phyloP scores from a whole-genome alignment of 1,139 yeast genomes.

The Diutina scorzettiae region DNA sequence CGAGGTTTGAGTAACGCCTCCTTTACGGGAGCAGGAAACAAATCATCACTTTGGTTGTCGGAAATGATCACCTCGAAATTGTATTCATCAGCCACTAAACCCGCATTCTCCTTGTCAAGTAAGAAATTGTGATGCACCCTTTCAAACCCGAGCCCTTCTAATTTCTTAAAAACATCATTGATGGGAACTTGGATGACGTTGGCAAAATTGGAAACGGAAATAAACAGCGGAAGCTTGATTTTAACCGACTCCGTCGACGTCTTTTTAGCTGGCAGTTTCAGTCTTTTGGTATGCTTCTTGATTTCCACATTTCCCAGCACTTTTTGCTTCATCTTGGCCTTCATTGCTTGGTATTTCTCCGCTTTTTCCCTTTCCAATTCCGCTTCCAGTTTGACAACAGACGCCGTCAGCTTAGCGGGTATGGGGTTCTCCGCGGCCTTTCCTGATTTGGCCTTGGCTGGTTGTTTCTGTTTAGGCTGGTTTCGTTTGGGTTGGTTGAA shows the following conservation, averaged over 20 bases:
- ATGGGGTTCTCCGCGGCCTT: too few relatives aligned
- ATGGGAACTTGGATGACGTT: conserved; percentile 57
- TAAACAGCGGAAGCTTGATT: conserved; percentile 57
- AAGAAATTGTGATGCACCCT: conserved; percentile 68
- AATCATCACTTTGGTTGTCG: conserved; percentile 51
- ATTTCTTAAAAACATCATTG: conserved; percentile 42
- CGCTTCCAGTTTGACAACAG: neutral
- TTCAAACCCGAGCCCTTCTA: conserved; percentile 65
- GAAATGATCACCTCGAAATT: conserved; percentile 58
- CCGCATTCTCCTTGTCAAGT: conserved; percentile 75
- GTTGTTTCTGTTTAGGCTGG: neutral
- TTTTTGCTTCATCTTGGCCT: conserved; percentile 4
- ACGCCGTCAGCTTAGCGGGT: neutral
- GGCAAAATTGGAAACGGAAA: conserved; percentile 67
- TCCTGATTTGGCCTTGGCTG: too few relatives aligned
- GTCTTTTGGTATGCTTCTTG: neutral
- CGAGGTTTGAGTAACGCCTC: conserved; percentile 42
- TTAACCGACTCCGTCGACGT: conserved; percentile 11
- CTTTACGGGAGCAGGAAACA: conserved; percentile 30
- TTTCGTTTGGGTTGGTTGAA: neutral
- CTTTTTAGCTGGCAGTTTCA: neutral
- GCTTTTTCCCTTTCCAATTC: conserved; percentile 1
- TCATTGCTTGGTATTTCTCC: neutral
- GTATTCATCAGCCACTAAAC: conserved; percentile 78
- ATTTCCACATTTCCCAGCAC: neutral